Evolutionary conservation across 2,329 filamentous ascomycete genomes (phyloP).

Genomic region (Cladobotryum protrusum): DNA sequence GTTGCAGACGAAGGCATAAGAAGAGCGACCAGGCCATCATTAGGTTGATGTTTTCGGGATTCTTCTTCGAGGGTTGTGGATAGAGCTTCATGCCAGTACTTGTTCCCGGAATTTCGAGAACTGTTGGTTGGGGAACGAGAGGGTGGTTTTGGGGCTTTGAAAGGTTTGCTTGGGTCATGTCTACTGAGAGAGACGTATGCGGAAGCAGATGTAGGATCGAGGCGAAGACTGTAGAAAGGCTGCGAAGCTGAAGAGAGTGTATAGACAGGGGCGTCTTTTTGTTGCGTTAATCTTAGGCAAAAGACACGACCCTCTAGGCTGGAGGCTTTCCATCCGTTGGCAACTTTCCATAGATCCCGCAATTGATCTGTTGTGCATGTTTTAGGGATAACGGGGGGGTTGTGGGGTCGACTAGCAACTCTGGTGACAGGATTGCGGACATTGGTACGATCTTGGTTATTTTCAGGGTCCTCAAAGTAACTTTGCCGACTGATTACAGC

Average conservation of each 20-base stretch:
- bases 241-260: conserved; percentile 55
- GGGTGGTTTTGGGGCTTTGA: conserved; percentile 36
- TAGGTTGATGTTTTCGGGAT: conserved; percentile 45
- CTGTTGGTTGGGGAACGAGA: conserved; percentile 20
- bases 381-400: conserved; percentile 41
- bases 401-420: conserved; percentile 25
- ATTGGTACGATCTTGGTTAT: conserved; percentile 9
- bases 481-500: conserved; percentile 60
- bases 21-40: conserved; percentile 60
- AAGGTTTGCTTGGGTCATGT: conserved; percentile 54
- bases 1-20: conserved; percentile 62
- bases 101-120: conserved; percentile 30
- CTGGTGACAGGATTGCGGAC: conserved; percentile 19
- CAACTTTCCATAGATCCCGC: conserved; percentile 60
- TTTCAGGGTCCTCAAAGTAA: conserved; percentile 35
- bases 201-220: conserved; percentile 58
- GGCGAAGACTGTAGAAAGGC: conserved; percentile 61
- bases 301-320: conserved; percentile 52
- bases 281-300: conserved; percentile 51
- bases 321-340: conserved; percentile 63
- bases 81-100: conserved; percentile 53
- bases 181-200: conserved; percentile 54
- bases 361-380: conserved; percentile 56
- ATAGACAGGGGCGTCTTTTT: conserved; percentile 58
- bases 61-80: conserved; percentile 53